Evolutionary conservation across 2,329 filamentous ascomycete species (phyloP), one percentile per base, ranked within the genome.

Genomic region (Alternaria gansuensis): DNA sequence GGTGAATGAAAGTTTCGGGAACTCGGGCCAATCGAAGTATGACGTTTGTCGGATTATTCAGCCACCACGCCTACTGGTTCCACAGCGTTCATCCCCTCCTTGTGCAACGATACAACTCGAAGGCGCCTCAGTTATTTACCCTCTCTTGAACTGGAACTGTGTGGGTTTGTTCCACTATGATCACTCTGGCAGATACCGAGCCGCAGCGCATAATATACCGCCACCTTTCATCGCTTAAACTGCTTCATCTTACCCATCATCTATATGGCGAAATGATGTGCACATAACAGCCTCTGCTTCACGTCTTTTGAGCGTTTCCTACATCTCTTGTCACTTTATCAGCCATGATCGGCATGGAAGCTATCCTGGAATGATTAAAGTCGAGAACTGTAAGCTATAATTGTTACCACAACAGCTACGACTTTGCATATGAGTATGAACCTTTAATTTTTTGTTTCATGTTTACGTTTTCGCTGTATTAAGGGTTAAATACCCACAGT

Each of bases 11-110:
- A 59, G 45, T 55, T 65, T 61, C 55, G 50, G 54, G 50, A 39
- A 57, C 52, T 66, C 56, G 59, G 63, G 50, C 55, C 52, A 59
- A 24, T 40, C 46, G 21, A 40, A 43, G 52, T 62, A 70, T 71
- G 68, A 71, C 68, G 68, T 69, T 66, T 17, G 41, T 36, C 40
- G 50, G 50, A 58, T 58, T 58, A 58, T 54, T 58, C 50, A 58
- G 55, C 55, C 51, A 33, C 24, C 23, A 29, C 51, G 23, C 43
- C 54, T 23, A 58, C 28, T 54, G 55, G 55, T 21, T 49, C 36
- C 53, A 33, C 31, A 24, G 29, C 21, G 21, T 24, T 17, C 24
- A 5, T 29, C 10, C 9, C 7, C 7, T 28, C 34, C 11, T 50
- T 9, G 33, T 37, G n/a, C 2, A 29, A 46, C 11, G n/a, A 5